Evolutionary conservation across 129 eudicot species (phyloP), one percentile per base, ranked within the genome.

Genomic region (Helianthus tuberosus): DNA sequence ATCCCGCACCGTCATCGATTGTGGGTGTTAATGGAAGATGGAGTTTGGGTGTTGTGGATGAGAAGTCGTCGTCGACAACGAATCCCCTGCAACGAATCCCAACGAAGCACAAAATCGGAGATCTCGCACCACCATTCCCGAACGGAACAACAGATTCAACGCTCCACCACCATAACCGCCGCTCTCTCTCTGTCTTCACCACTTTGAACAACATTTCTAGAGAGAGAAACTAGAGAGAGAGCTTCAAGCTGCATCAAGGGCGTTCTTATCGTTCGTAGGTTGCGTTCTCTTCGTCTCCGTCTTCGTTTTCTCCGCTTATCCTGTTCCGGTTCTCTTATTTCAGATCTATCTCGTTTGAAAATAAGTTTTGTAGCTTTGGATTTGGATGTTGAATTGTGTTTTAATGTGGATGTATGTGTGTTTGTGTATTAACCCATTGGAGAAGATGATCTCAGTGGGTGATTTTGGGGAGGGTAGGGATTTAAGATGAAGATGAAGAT

Each of bases 261-360:
- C 88, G 69, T 84, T 89, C 54, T 29, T 86, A 23, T 87, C 96
- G 1, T 90, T 90, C 75, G 58, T 90, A 23, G 96, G 96, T 0
- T 85, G 96, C 53, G 79, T 87, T 50, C 89, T 90, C 17, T 90
- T 90, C 75, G 96, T 84, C 76, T 90, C 96, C 8, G 89, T 90
- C 71, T 89, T 89, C 87, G 70, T 81, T 47, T 84, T 87, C 77
- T 87, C 96, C 20, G 96, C 92, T 44, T 85, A 81, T 82, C 96
- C 81, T 78, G 86, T 55, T 5, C 73, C 6, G 61, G 27, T 69
- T 52, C 68, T 62, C 47, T 3, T 8, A 4, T 36, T 73, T 69
- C 79, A 80, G 92, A 89, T 89, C 96, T 82, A 78, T 47, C 9
- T 51, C 68, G 20, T 75, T 73, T 71, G 54, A 74, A 58, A 47